phyloP scores from a whole-genome alignment of 2,329 filamentous ascomycete genomes.

The Keithomyces neogunnii region DNA sequence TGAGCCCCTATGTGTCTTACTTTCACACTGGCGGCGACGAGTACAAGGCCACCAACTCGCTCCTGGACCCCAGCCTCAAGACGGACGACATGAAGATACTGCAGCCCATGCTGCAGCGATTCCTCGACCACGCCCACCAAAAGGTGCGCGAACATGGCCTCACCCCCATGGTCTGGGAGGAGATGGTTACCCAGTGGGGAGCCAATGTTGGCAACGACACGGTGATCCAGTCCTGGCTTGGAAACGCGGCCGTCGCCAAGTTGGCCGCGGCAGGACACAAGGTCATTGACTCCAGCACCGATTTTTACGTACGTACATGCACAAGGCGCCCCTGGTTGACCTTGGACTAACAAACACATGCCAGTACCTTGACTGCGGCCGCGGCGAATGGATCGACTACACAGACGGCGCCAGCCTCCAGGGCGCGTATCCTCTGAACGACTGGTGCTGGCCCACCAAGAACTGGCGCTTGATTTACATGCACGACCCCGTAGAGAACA shows the following conservation, averaged over 20 bases:
- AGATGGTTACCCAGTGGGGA: conserved; percentile 74
- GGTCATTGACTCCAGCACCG: conserved; percentile 67
- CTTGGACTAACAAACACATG: not conserved
- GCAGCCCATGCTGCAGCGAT: conserved; percentile 67
- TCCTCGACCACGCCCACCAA: conserved; percentile 62
- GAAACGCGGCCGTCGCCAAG: conserved; percentile 49
- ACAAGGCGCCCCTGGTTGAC: not conserved
- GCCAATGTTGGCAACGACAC: conserved; percentile 62
- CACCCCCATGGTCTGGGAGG: conserved; percentile 78
- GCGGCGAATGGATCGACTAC: conserved; percentile 72
- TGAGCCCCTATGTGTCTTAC: conserved; percentile 60
- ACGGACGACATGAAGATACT: conserved; percentile 59
- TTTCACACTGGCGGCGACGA: conserved; percentile 89
- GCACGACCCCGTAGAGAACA: conserved; percentile 61
- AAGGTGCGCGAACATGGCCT: conserved; percentile 57
- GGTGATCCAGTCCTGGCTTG: conserved; percentile 73
- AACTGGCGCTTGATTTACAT: conserved; percentile 76
- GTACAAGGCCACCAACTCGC: conserved; percentile 60
- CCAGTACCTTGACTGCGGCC: conserved; percentile 75
- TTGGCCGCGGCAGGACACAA: conserved; percentile 58
- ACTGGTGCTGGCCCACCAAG: conserved; percentile 76
- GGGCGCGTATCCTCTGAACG: conserved; percentile 59
- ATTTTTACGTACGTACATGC: conserved; percentile 56
- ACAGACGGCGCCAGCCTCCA: conserved; percentile 41
- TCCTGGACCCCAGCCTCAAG: conserved; percentile 62